Base-by-base conservation (phyloP, 495 filamentous ascomycete species). In the Daldinia childiae region DNA sequence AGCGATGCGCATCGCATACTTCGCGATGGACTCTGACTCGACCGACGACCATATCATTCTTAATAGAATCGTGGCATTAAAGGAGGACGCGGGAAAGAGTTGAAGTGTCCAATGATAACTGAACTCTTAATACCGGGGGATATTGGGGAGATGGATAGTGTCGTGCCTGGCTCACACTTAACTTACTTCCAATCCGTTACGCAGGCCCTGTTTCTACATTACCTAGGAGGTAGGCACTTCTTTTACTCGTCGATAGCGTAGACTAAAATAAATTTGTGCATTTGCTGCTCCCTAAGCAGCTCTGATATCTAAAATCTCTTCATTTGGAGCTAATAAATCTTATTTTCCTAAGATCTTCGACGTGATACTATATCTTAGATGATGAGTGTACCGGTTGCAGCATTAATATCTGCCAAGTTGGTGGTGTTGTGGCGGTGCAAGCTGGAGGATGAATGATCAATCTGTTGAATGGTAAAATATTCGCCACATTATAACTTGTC, bases 51-150 rank as follows among this genome's bases (percentile, higher is more conserved):
- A 89, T 75, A 80, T 97, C 54, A 88, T 98, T 62, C 80, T 99
- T 29, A 99, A 98, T 81, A 87, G 93, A 43, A 98, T 99, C 74
- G 94, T 98, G 38, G 91, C 90, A 43, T 82, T 99, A 71, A 98
- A 97, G 84, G 94, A 98, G 80, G 93, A 96, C 81, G 80, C 86
- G 24, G 90, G 90, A 34, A 93, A 94, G 84, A 88, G 79, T 60
- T 83, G 50, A 65, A 38, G 3, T 36, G 4, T 52, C 21, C 34
- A 2, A 50, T n/a, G 26, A 19, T 29, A 8, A 7, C n/a, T 14
- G 21, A 51, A 51, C n/a, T 52, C 6, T 15, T 27, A 17, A 45
- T 43, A 27, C 12, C 5, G 50, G 24, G 30, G 6, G 8, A 45
- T 48, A 34, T 12, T 34, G 9, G 12, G 52, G n/a, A 30, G 19